Conservation (phyloP, 1,284 basidiomycete genomes). For the Apiotrichum akiyoshidainum region DNA sequence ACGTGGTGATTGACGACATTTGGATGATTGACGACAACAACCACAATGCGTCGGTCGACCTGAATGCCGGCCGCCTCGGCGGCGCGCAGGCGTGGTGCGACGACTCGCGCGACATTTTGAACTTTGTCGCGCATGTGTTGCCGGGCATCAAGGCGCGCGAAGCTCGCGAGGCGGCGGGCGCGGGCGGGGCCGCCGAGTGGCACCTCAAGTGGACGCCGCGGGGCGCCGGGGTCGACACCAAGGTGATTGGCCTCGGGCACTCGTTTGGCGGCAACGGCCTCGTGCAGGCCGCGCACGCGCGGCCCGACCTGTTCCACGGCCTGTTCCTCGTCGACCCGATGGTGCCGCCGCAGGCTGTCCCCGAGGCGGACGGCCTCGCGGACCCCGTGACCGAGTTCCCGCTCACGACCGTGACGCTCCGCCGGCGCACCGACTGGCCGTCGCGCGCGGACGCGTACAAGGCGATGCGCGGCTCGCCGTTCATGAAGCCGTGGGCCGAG, state of each 20-base stretch:
- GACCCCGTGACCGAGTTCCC: constrained; percentile 63
- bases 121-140: constrained; percentile 49
- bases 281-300: constrained; percentile 59
- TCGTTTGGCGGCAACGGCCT: constrained; percentile 10
- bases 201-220: constrained; percentile 51
- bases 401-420: constrained; percentile 19
- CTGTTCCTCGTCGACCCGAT: constrained; percentile 75
- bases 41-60: constrained; percentile 67
- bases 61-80: constrained; percentile 61
- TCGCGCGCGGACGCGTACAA: constrained; percentile 5
- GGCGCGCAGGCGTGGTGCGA: constrained; percentile 45
- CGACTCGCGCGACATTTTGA: constrained; percentile 45
- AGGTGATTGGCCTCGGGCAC: constrained; percentile 16
- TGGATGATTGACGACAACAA: constrained; percentile 75
- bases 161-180: background rate
- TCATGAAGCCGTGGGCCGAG: constrained; percentile 53
- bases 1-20: constrained; percentile 61
- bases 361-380: constrained; percentile 68
- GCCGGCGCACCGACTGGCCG: constrained; percentile 11
- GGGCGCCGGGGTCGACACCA: background rate
- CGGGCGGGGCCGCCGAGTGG: background rate
- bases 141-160: constrained; percentile 32
- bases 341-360: constrained; percentile 61
- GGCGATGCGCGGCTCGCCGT: constrained; percentile 41
- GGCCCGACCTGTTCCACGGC: constrained; percentile 67